phyloP scores from a whole-genome alignment of 2,329 filamentous ascomycete genomes.

The Monosporascus cannonballus region DNA sequence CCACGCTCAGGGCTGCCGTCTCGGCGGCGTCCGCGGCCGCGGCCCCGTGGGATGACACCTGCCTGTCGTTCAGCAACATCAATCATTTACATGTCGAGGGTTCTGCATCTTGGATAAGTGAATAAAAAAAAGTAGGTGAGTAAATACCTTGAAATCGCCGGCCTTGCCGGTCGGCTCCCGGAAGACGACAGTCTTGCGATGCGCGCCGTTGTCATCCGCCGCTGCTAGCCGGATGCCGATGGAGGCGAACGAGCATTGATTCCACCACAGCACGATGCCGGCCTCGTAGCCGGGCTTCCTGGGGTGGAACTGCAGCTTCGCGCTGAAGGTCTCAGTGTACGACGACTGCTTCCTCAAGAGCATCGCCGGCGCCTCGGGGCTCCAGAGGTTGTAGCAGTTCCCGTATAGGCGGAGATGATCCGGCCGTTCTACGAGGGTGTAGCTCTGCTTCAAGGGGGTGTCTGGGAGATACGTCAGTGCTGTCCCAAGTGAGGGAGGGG shows the following conservation, averaged over 20 bases:
- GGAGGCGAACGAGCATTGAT: constrained; percentile 33
- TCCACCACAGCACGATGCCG: constrained; percentile 49
- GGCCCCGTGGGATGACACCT: background rate
- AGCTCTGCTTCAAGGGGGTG: constrained; percentile 40
- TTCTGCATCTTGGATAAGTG: background rate
- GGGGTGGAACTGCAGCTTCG: constrained; percentile 40
- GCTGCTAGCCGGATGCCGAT: constrained; percentile 22
- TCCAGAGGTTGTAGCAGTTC: constrained; percentile 43
- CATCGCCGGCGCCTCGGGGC: constrained; percentile 44
- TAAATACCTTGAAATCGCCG: constrained; percentile 13
- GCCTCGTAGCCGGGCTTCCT: constrained; percentile 39
- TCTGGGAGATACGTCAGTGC: constrained; percentile 22
- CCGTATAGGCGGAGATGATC: constrained; percentile 43
- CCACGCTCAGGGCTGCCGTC: constrained; percentile 9
- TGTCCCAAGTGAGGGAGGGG: no score
- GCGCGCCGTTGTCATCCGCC: constrained; percentile 1
- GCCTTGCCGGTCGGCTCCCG: constrained; percentile 16
- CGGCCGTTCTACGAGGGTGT: constrained; percentile 37
- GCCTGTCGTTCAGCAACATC: no score
- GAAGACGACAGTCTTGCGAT: constrained; percentile 7
- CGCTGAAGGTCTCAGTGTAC: constrained; percentile 35
- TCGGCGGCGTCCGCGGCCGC: background rate
- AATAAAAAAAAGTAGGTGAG: background rate
- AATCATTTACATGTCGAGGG: background rate
- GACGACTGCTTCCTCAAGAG: constrained; percentile 48